These are phyloP conservation scores for Ogataea paraovalis DNA, from an alignment of 805 yeast species.

Conservation along the genomic window DNA sequence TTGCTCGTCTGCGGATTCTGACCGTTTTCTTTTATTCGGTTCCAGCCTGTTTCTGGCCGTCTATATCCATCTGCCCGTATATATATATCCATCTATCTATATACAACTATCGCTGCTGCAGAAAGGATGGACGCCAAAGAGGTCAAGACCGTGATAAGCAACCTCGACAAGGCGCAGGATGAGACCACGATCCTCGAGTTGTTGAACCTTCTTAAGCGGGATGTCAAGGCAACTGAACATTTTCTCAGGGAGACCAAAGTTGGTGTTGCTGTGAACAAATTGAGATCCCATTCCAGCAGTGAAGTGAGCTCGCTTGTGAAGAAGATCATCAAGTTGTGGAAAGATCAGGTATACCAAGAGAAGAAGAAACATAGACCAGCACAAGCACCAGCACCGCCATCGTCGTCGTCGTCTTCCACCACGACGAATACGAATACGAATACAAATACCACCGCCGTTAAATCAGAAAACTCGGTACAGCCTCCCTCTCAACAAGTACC, in stretches of 20 bases:
- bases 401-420: too few relatives aligned
- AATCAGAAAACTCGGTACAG: too few relatives aligned
- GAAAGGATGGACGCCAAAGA: slow-evolving; percentile 63
- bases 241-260: slow-evolving; percentile 88
- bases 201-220: slow-evolving; percentile 58
- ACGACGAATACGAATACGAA: too few relatives aligned
- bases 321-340: slow-evolving; percentile 83
- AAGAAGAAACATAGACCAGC: slow-evolving; percentile 34
- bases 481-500: neutral
- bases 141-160: slow-evolving; percentile 62
- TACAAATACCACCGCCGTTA: neutral
- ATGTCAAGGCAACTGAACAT: slow-evolving; percentile 80
- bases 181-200: slow-evolving; percentile 66
- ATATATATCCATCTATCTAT: too few relatives aligned
- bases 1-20: too few relatives aligned
- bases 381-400: neutral
- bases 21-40: too few relatives aligned
- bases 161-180: slow-evolving; percentile 67
- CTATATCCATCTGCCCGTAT: too few relatives aligned
- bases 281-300: slow-evolving; percentile 60
- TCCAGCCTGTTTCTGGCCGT: too few relatives aligned
- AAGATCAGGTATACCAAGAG: slow-evolving; percentile 75
- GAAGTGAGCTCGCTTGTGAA: slow-evolving; percentile 74
- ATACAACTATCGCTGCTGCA: too few relatives aligned
- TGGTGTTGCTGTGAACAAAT: slow-evolving; percentile 94